Evolutionary conservation across 2,329 filamentous ascomycete species (phyloP).

Genomic region (Pseudocercospora musae): DNA sequence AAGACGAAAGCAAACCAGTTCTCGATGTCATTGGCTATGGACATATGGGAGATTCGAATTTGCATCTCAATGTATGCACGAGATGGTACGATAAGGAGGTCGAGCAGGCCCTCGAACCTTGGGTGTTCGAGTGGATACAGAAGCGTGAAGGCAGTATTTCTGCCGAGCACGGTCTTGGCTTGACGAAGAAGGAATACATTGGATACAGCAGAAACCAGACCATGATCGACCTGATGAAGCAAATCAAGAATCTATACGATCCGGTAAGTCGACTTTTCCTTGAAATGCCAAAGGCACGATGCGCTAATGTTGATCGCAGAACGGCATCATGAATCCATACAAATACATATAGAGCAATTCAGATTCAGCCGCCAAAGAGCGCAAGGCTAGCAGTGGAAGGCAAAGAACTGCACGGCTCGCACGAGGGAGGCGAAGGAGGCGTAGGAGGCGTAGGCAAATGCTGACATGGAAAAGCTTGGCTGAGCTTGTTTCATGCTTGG

Average conservation of each 20-base stretch:
- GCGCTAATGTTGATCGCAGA: constrained; percentile 51
- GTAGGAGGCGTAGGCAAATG: neutral
- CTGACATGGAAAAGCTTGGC: neutral
- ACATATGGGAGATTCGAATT: constrained; percentile 95
- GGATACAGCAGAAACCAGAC: constrained; percentile 86
- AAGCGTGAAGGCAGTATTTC: constrained; percentile 89
- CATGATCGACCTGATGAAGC: constrained; percentile 88
- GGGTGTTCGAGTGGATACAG: constrained; percentile 95
- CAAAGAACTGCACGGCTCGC: neutral
- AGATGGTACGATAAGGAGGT: constrained; percentile 81
- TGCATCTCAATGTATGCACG: constrained; percentile 87
- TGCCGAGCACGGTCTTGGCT: constrained; percentile 88
- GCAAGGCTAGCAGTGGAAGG: neutral
- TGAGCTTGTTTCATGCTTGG: neutral
- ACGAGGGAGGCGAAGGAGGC: neutral
- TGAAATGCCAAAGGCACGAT: neutral
- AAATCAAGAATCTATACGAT: constrained; percentile 91
- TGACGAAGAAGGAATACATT: constrained; percentile 95
- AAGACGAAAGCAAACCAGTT: constrained; percentile 71
- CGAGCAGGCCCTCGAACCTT: constrained; percentile 85
- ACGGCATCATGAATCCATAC: constrained; percentile 98
- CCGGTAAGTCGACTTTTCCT: constrained; percentile 63
- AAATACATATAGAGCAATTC: constrained; percentile 68
- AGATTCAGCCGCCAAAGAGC: neutral
- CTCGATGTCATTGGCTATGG: constrained; percentile 93